Conservation (phyloP, 176 grass and related monocot genomes). For the Carex littledalei region DNA sequence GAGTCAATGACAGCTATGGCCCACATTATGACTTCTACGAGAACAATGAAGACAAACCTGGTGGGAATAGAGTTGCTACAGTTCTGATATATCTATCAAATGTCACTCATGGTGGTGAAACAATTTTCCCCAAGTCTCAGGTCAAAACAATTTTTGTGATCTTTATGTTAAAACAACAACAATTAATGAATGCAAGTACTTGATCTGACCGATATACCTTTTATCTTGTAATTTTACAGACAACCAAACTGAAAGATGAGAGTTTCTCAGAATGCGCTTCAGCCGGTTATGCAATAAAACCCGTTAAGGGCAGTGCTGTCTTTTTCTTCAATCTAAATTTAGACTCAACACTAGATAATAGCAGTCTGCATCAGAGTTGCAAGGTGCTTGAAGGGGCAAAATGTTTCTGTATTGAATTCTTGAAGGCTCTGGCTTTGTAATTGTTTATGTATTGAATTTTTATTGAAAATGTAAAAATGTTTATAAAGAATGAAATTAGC, state of each 20-base stretch:
- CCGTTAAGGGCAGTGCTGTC: constrained; percentile 49
- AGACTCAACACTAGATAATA: constrained; percentile 43
- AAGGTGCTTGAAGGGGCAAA: constrained; percentile 48
- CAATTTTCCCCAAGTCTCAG: constrained; percentile 59
- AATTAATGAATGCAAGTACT: background rate
- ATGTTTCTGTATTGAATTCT: background rate
- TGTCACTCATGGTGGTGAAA: constrained; percentile 68
- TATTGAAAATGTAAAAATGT: too few species aligned
- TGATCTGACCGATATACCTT: background rate
- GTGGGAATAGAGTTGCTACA: constrained; percentile 32
- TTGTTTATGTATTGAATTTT: too few species aligned
- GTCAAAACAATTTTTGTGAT: constrained; percentile 24
- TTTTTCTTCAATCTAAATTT: constrained; percentile 63
- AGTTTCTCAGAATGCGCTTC: constrained; percentile 33
- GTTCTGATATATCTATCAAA: constrained; percentile 30
- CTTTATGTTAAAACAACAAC: background rate
- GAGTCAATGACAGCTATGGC: constrained; percentile 40
- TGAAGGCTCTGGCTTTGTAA: too few species aligned
- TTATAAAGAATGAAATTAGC: too few species aligned
- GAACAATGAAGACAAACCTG: constrained; percentile 29
- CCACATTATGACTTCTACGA: constrained; percentile 35
- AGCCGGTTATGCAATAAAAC: constrained; percentile 46
- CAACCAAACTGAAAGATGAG: constrained; percentile 35
- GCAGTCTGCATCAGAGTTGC: constrained; percentile 40
- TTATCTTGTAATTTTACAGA: constrained; percentile 26